These are phyloP conservation scores for Neobulgaria alba DNA, from an alignment of 2,329 filamentous ascomycete species.

Conservation along the genomic window DNA sequence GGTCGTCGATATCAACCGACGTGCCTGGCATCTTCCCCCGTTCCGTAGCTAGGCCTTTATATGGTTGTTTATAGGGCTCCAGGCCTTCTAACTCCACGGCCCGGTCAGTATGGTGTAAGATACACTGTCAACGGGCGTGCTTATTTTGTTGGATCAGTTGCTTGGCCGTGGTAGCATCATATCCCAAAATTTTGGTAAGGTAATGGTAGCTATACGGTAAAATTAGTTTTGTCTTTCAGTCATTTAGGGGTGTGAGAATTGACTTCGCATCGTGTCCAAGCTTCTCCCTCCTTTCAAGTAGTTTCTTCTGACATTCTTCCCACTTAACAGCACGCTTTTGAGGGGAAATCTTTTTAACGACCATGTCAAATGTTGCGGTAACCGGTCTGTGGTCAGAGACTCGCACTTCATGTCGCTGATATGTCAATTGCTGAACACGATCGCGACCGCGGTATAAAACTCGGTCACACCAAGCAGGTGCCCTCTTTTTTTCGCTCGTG, in stretches of 20 bases:
- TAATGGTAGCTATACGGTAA: slow-evolving; percentile 48
- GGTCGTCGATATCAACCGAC: background rate
- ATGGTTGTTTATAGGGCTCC: background rate
- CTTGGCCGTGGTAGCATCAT: slow-evolving; percentile 19
- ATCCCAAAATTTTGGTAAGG: slow-evolving; percentile 52
- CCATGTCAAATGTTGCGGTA: slow-evolving; percentile 72
- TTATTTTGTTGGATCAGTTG: slow-evolving; percentile 18
- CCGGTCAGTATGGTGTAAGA: background rate
- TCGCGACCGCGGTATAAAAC: slow-evolving; percentile 76
- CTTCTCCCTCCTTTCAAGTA: slow-evolving; percentile 61
- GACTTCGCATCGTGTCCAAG: slow-evolving; percentile 71
- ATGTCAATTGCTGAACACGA: slow-evolving; percentile 79
- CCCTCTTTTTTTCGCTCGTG: slow-evolving; percentile 85
- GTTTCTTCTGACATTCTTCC: slow-evolving; percentile 66
- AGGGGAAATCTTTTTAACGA: slow-evolving; percentile 72
- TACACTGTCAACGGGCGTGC: slow-evolving; percentile 12
- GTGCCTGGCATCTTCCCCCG: background rate
- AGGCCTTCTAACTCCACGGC: background rate
- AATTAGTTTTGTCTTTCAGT: background rate
- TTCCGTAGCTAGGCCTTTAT: background rate
- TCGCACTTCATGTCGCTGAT: slow-evolving; percentile 78
- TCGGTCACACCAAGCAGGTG: slow-evolving; percentile 94
- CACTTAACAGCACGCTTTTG: slow-evolving; percentile 56
- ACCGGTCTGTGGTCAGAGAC: slow-evolving; percentile 93
- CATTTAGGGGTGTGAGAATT: slow-evolving; percentile 32